phyloP scores from a whole-genome alignment of 108 stramenopile species.

The Chaetoceros tenuissimus region DNA sequence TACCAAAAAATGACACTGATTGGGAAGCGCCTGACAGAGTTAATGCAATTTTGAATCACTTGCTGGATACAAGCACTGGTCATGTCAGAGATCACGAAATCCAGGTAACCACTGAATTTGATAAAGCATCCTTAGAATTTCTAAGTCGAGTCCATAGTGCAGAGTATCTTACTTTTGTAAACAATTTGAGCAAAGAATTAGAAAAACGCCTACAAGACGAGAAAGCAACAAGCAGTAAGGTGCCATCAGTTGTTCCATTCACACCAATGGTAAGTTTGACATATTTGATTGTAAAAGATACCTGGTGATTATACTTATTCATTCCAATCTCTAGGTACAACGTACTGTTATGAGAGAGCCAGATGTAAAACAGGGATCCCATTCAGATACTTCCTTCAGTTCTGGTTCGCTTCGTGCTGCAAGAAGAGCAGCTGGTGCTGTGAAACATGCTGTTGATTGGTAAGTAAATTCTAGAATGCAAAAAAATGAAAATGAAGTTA shows the following conservation, averaged over 20 bases:
- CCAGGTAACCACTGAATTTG: conserved; percentile 76
- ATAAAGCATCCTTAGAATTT: conserved; percentile 76
- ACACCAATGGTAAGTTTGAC: conserved; percentile 58
- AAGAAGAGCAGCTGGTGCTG: conserved; percentile 83
- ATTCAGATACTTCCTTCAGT: conserved; percentile 87
- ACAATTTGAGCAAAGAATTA: conserved; percentile 78
- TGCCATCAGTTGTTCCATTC: conserved; percentile 64
- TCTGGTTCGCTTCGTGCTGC: conserved; percentile 83
- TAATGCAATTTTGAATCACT: conserved; percentile 49
- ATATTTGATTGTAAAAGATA: not conserved
- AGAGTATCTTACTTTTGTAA: conserved; percentile 82
- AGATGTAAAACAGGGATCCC: conserved; percentile 40
- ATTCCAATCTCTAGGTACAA: conserved; percentile 32
- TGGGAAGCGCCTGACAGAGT: conserved; percentile 88
- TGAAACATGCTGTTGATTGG: conserved; percentile 90
- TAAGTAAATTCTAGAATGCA: no score
- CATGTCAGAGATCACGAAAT: conserved; percentile 45
- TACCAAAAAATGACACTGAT: conserved; percentile 61
- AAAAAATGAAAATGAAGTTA: no score
- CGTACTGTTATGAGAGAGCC: conserved; percentile 61
- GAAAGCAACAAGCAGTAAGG: conserved; percentile 4
- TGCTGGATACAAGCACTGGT: conserved; percentile 22
- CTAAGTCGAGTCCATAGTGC: conserved; percentile 83
- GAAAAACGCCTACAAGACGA: conserved; percentile 43
- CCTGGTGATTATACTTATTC: not conserved